Conservation (phyloP, 2,329 filamentous ascomycete genomes). For the Scopulariopsis brevicaulis region DNA sequence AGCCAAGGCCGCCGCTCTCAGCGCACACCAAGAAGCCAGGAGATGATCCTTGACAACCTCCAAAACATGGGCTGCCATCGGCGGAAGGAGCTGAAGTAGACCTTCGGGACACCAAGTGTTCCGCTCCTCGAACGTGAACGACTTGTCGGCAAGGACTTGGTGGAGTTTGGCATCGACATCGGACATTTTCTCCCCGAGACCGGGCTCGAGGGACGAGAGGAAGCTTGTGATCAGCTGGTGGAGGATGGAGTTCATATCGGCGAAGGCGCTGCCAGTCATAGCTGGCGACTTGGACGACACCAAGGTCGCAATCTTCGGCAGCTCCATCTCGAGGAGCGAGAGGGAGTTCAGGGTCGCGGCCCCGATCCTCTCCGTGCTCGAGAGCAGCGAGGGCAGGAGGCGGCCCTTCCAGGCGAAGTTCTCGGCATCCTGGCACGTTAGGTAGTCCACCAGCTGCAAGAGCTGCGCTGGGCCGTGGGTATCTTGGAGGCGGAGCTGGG, state of each 20-base stretch:
- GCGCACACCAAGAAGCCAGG: conserved; percentile 30
- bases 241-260: conserved; percentile 35
- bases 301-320: conserved; percentile 47
- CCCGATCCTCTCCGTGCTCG: conserved; percentile 37
- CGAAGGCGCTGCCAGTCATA: conserved; percentile 36
- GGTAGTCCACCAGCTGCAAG: conserved; percentile 34
- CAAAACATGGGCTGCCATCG: conserved; percentile 3
- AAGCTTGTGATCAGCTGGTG: conserved; percentile 27
- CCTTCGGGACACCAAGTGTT: background rate
- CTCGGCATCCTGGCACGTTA: conserved; percentile 24
- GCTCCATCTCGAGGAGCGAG: conserved; percentile 51
- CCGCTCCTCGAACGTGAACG: conserved; percentile 1
- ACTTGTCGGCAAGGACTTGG: background rate
- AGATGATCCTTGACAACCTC: conserved; percentile 28
- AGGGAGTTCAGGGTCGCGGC: conserved; percentile 48
- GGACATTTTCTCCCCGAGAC: background rate
- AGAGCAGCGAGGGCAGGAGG: conserved; percentile 34
- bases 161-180: background rate
- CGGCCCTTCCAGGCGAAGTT: conserved; percentile 27
- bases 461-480: conserved; percentile 22
- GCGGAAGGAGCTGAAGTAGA: background rate
- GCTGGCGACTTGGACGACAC: conserved; percentile 36
- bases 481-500: conserved; percentile 26
- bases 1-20: conserved; percentile 22
- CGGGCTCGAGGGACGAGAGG: conserved; percentile 1